Conservation (phyloP, 169 alveolate genomes). For the Prorocentrum cordatum region DNA sequence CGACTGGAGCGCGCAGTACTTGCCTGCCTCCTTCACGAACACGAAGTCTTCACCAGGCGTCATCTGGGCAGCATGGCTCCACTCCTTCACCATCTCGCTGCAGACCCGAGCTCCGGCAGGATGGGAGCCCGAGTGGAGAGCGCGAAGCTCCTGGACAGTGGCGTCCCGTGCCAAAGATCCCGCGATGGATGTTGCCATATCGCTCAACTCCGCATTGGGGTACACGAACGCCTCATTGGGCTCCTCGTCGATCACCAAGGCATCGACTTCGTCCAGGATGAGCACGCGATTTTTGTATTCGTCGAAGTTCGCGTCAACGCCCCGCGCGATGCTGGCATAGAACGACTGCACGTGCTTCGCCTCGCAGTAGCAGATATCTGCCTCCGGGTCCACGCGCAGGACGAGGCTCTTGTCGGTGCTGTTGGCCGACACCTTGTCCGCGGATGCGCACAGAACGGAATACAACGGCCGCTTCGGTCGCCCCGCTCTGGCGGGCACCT, state of each 20-base stretch:
- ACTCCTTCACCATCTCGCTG: too few species aligned
- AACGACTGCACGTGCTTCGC: conserved; percentile 67
- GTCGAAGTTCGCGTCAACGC: conserved; percentile 46
- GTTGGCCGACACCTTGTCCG: background rate
- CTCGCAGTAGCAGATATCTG: conserved; percentile 64
- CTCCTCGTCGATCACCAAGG: conserved; percentile 64
- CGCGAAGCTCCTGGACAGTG: too few species aligned
- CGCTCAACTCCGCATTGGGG: conserved; percentile 5
- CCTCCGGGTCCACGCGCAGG: conserved; percentile 28
- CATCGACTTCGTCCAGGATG: conserved; percentile 54
- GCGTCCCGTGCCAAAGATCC: too few species aligned
- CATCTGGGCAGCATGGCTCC: too few species aligned
- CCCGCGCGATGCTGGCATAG: conserved; percentile 69
- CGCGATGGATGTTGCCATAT: background rate
- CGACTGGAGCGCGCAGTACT: conserved; percentile 27
- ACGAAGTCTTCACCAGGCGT: conserved; percentile 25
- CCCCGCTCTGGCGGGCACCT: background rate
- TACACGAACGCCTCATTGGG: conserved; percentile 51
- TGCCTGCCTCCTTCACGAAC: conserved; percentile 35
- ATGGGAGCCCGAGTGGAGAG: too few species aligned
- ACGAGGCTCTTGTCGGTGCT: background rate
- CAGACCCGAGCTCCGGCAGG: too few species aligned
- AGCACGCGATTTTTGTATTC: conserved; percentile 41
- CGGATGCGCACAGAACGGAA: conserved; percentile 45
- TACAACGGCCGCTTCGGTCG: conserved; percentile 22